Evolutionary conservation across 306 rosid species (phyloP), one percentile per base, ranked within the genome.

Genomic region (Abrus precatorius): DNA sequence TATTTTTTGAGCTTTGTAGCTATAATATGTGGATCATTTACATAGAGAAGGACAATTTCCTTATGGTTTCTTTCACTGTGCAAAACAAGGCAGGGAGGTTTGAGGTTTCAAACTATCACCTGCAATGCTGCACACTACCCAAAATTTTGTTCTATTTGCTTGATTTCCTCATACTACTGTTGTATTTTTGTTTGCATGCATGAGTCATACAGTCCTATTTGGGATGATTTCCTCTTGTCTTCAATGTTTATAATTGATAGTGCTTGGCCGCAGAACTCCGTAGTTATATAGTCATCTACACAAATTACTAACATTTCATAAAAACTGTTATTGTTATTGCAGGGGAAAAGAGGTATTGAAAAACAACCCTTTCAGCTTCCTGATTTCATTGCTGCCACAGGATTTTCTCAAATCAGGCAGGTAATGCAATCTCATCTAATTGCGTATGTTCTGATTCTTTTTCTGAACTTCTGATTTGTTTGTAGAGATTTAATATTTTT

Each of bases 311-410:
- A 76, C 74, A 81, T 84, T 89, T 94, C 87, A 94, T 87, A 56
- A 8, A 27, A n/a, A 34, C 49, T 69, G 73, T 80, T 64, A 52
- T 79, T 80, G 73, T n/a, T 85, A 72, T 88, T 85, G 79, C 86
- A 92, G 98, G 98, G 98, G 4, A 94, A 94, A 83, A 93, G 98
- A 74, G 98, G 98, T 80, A 94, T 94, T 13, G 98, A 92, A 84
- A 94, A 94, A 76, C 97, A 89, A 56, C 98, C 98, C 8, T 94
- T 94, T 64, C 98, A 94, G 88, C 97, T 94, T 83, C 97, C 98
- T 28, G 98, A 94, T 88, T 94, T 92, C 74, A 92, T 94, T 88
- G 98, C 97, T 73, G 96, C 96, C 44, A 94, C 98, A 1, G 97
- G 98, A 81, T 92, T 94, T 83, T 97, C 90, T 82, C 90, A 94